These are phyloP conservation scores for Fusarium concolor DNA, from an alignment of 2,329 filamentous ascomycete species.

Conservation along the genomic window DNA sequence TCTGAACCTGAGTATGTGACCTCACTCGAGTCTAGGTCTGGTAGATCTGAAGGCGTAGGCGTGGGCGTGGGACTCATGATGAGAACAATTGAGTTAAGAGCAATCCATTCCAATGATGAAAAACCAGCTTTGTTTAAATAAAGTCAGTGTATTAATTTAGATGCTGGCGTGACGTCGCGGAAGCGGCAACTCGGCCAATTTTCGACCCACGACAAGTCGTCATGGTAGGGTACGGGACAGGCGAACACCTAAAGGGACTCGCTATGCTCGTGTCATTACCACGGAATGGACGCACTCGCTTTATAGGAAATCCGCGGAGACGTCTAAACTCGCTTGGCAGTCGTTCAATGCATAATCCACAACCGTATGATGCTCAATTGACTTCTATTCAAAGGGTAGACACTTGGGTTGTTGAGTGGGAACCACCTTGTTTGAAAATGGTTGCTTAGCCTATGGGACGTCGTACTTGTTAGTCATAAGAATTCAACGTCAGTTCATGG, in stretches of 20 bases:
- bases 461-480: conserved; percentile 19
- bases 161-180: conserved; percentile 19
- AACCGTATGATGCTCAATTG: conserved; percentile 18
- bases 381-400: not conserved
- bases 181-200: conserved; percentile 23
- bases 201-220: conserved; percentile 20
- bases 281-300: not conserved
- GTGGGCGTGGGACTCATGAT: conserved; percentile 7
- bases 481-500: conserved; percentile 20
- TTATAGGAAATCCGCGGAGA: conserved; percentile 25
- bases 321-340: conserved; percentile 3
- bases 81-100: not conserved
- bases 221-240: not conserved
- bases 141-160: not conserved
- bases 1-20: conserved; percentile 15
- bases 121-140: not conserved
- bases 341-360: conserved; percentile 7
- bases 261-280: conserved; percentile 1
- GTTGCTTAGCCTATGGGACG: conserved; percentile 2
- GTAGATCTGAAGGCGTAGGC: not conserved
- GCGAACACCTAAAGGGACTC: too few species aligned
- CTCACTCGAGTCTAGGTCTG: conserved; percentile 16
- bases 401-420: not conserved
- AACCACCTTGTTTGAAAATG: not conserved
- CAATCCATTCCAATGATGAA: not conserved